A percentile compares a stretch with the other conserved stretches of the same genome.
Evolutionary conservation across 2,329 filamentous ascomycete species (phyloP).

Genomic region (Microcyclosporella mali): DNA sequence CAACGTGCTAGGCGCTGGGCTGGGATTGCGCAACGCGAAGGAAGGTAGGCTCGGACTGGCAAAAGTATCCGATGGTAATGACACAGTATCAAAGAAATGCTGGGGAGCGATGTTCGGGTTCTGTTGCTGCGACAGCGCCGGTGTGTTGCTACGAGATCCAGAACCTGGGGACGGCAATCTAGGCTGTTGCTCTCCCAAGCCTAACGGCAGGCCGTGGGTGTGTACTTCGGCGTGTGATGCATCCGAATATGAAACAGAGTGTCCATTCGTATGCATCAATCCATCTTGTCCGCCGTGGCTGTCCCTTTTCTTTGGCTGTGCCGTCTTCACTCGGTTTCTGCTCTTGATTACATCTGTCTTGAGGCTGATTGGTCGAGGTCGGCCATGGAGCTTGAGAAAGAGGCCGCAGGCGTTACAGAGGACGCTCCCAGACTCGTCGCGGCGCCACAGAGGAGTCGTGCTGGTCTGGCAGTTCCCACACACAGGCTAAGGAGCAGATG

Average conservation of each 20-base stretch:
- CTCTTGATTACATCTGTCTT: constrained; percentile 99
- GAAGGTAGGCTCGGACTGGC: constrained; percentile 48
- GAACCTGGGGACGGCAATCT: constrained; percentile 37
- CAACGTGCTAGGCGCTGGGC: constrained; percentile 53
- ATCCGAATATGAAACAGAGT: constrained; percentile 16
- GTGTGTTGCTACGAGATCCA: constrained; percentile 71
- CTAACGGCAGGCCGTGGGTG: constrained; percentile 15
- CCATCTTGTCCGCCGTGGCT: constrained; percentile 15
- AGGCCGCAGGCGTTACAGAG: constrained; percentile 98
- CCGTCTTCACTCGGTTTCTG: constrained; percentile 92
- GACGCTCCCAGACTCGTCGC: constrained; percentile 91
- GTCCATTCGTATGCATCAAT: constrained; percentile 15
- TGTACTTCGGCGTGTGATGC: constrained; percentile 9
- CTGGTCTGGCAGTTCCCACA: constrained; percentile 96
- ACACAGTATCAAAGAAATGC: constrained; percentile 68
- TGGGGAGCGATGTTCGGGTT: constrained; percentile 64
- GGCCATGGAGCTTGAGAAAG: constrained; percentile 93
- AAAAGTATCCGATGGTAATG: constrained; percentile 62
- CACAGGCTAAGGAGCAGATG: constrained; percentile 62
- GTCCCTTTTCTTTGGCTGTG: constrained; percentile 61
- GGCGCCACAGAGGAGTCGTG: constrained; percentile 92
- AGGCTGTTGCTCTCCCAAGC: constrained; percentile 8
- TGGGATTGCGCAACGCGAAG: constrained; percentile 45
- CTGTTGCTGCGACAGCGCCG: constrained; percentile 54
- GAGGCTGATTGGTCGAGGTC: constrained; percentile 85